Evolutionary conservation across 1,284 basidiomycete genomes (phyloP), one percentile per base, ranked within the genome.

Genomic region (Irpex sp.): DNA sequence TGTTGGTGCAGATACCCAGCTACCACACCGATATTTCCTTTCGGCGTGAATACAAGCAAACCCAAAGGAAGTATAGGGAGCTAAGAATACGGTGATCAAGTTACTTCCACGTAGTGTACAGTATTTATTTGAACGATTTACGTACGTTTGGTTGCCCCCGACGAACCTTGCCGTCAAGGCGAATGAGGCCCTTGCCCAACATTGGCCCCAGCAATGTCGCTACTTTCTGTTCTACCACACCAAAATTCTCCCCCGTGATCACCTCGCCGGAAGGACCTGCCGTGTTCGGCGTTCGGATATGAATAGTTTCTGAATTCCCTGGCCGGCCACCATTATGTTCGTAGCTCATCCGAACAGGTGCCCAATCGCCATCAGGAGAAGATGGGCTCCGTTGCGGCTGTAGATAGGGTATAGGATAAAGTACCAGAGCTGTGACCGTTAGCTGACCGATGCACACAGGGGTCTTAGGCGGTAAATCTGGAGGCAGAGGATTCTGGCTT

Each of bases 401-500:
- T 19, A 93, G 78, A 71, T 94, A 95, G 21, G 82, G 72, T n/a
- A 91, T 84, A 2, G 93, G 94, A 75, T 96, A 96, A 6, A 96
- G 81, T 61, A 97, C 88, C 56, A 97, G 84, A 3, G 93, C 94
- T 13, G 89, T 91, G 7, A 89, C 89, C 51, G 83, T 81, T 58
- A 97, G 80, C 61, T 93, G 90, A 2, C 95, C 95, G 63, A 97
- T 96, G 74, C 95, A 97, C 56, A 97, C 85, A 11, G 91, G 89
- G 0, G 89, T 91, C 76, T 88, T 91, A 8, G 87, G 88, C 9
- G 88, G 81, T 21, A 91, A 75, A 60, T 89, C 85, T 48, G 63
- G 58, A 31, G 74, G 66, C n/a, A 74, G 54, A 59, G 70, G 64
- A n/a, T 34, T 40, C 51, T 63, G 62, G 34, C 66, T 68, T 58